These are phyloP conservation scores for Aureobasidium sp. DNA, from an alignment of 2,329 filamentous ascomycete species.

Conservation along the genomic window DNA sequence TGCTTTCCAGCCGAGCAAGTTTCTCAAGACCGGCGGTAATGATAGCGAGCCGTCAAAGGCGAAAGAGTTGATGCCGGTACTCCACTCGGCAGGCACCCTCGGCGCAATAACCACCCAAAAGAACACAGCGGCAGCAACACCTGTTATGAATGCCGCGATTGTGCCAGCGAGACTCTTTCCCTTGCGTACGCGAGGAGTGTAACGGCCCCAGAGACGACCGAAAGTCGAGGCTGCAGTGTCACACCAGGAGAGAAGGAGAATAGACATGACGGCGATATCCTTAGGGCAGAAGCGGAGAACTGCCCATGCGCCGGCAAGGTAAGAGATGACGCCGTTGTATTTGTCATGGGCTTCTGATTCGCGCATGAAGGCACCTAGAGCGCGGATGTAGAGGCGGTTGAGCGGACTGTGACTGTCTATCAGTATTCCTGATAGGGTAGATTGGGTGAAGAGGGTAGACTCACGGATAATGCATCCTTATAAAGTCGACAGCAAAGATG, in stretches of 20 bases:
- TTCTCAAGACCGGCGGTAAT: conserved; percentile 52
- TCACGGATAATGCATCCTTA: conserved; percentile 68
- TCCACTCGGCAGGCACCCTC: conserved; percentile 26
- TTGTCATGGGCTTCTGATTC: conserved; percentile 81
- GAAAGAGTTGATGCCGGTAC: conserved; percentile 49
- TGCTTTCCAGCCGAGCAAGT: conserved; percentile 53
- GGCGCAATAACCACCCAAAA: conserved; percentile 88
- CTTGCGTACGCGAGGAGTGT: conserved; percentile 74
- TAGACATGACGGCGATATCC: conserved; percentile 81
- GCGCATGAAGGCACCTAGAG: conserved; percentile 86
- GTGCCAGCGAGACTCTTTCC: conserved; percentile 92
- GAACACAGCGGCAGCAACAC: conserved; percentile 69
- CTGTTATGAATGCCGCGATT: conserved; percentile 71
- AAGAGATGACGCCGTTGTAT: conserved; percentile 97
- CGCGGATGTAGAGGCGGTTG: conserved; percentile 79
- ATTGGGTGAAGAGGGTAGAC: too few relatives aligned
- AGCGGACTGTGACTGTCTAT: conserved; percentile 40
- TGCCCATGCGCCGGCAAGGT: conserved; percentile 81
- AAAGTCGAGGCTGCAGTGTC: conserved; percentile 95
- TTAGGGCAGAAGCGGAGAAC: conserved; percentile 85
- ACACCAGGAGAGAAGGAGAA: conserved; percentile 92
- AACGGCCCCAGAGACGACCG: conserved; percentile 78
- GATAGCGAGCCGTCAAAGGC: conserved; percentile 73
- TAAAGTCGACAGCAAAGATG: conserved; percentile 70
- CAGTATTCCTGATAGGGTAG: not conserved